Conservation (phyloP, 2,329 filamentous ascomycete genomes). For the Macrophomina pseudophaseolina region DNA sequence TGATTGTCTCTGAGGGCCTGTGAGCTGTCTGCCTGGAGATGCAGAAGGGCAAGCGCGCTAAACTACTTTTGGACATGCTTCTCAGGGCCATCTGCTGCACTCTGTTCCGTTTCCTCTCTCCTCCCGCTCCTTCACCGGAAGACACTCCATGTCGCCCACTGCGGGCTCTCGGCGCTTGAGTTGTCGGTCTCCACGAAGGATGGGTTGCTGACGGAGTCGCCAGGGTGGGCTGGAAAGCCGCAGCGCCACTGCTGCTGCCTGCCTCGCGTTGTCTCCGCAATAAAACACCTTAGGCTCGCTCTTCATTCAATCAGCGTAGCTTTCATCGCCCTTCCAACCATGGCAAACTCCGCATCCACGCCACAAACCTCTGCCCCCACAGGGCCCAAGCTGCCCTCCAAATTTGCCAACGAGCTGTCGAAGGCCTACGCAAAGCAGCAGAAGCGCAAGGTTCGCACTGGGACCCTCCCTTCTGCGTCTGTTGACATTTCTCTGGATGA, state of each 20-base stretch:
- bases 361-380: neutral
- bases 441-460: conserved; percentile 16
- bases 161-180: neutral
- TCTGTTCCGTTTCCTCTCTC: too few relatives aligned
- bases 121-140: too few relatives aligned
- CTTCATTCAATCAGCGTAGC: neutral
- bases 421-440: neutral
- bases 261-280: too few relatives aligned
- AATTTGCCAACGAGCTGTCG: conserved; percentile 9
- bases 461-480: neutral
- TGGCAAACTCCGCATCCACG: neutral
- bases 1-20: too few relatives aligned
- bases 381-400: neutral
- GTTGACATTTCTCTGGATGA: conserved; percentile 8
- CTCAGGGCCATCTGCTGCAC: too few relatives aligned
- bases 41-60: too few relatives aligned
- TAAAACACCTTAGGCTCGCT: too few relatives aligned
- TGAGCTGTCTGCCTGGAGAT: too few relatives aligned
- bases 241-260: too few relatives aligned
- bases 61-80: too few relatives aligned
- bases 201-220: neutral
- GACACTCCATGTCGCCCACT: neutral
- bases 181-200: neutral
- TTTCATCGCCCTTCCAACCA: neutral
- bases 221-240: too few relatives aligned